phyloP scores from a whole-genome alignment of 768 basidiomycete species.

The Rhodotorula graminis region DNA sequence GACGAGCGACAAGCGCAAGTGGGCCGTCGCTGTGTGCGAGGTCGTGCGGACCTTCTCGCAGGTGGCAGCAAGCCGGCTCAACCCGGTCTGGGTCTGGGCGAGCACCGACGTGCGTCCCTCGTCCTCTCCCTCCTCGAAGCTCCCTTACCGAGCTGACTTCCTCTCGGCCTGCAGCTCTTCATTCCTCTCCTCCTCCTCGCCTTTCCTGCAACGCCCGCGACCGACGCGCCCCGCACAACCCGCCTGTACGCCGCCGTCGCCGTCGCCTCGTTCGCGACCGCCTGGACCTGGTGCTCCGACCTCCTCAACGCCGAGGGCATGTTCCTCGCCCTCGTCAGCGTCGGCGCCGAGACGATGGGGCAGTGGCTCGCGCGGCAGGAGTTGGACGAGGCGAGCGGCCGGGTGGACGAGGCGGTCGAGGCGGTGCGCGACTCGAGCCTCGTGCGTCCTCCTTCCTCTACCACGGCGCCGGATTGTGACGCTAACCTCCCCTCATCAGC shows the following conservation, averaged over 20 bases:
- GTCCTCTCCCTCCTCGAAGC: too few relatives aligned
- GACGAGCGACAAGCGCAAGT: not conserved
- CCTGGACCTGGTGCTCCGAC: not conserved
- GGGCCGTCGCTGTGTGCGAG: not conserved
- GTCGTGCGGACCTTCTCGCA: not conserved
- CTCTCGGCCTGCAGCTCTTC: not conserved
- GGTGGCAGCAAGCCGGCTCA: constrained; percentile 1
- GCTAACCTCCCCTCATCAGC: too few relatives aligned
- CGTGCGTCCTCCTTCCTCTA: not conserved
- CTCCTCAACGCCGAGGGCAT: not conserved
- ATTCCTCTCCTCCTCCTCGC: not conserved
- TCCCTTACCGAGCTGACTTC: not conserved
- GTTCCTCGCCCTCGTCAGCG: not conserved
- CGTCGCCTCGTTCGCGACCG: constrained; percentile 2
- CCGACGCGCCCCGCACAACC: not conserved
- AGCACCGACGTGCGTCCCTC: constrained; percentile 6
- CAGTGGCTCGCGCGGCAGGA: not conserved
- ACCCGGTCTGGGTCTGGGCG: constrained; percentile 10
- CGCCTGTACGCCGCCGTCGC: not conserved
- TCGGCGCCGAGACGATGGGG: not conserved
- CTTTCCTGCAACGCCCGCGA: not conserved
- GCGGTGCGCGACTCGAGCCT: not conserved
- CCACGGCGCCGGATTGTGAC: not conserved
- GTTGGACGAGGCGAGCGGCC: not conserved
- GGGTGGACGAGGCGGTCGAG: not conserved